phyloP scores from a whole-genome alignment of 768 basidiomycete species.

The Coprinopsis strossmayeri region DNA sequence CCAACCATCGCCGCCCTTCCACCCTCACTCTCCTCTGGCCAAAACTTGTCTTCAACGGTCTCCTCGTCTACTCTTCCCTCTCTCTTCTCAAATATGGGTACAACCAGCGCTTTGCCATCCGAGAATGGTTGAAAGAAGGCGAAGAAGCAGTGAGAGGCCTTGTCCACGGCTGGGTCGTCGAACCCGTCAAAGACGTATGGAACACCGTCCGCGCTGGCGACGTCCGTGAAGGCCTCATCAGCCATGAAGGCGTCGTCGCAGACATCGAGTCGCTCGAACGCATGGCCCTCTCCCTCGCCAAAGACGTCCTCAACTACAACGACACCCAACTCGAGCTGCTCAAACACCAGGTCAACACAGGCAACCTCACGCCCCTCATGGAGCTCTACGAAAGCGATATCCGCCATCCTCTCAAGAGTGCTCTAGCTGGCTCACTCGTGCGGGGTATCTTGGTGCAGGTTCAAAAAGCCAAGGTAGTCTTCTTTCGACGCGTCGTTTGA shows the following conservation, averaged over 20 bases:
- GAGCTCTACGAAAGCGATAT: slow-evolving; percentile 90
- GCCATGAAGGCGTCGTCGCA: slow-evolving; percentile 73
- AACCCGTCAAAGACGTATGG: slow-evolving; percentile 76
- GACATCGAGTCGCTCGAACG: slow-evolving; percentile 91
- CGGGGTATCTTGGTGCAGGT: slow-evolving; percentile 87
- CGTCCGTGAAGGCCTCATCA: slow-evolving; percentile 64
- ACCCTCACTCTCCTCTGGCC: slow-evolving; percentile 75
- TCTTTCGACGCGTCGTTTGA: too few relatives aligned
- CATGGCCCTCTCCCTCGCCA: slow-evolving; percentile 83
- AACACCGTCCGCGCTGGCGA: slow-evolving; percentile 64
- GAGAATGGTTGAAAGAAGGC: slow-evolving; percentile 46
- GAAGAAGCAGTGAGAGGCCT: slow-evolving; percentile 64
- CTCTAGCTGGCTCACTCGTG: slow-evolving; percentile 71
- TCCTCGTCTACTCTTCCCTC: slow-evolving; percentile 64
- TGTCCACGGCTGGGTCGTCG: slow-evolving; percentile 76
- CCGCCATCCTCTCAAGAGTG: slow-evolving; percentile 77
- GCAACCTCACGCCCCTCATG: slow-evolving; percentile 84
- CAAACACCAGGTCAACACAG: slow-evolving; percentile 58
- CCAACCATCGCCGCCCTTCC: slow-evolving; percentile 59
- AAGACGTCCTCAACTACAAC: slow-evolving; percentile 68
- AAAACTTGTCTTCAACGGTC: slow-evolving; percentile 39
- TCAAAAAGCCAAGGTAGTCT: slow-evolving; percentile 94
- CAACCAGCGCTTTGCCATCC: slow-evolving; percentile 38
- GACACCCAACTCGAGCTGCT: slow-evolving; percentile 57
- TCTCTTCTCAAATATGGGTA: slow-evolving; percentile 47